These are phyloP conservation scores for Colletotrichum sp. DNA, from an alignment of 2,329 filamentous ascomycete species.

Conservation along the genomic window DNA sequence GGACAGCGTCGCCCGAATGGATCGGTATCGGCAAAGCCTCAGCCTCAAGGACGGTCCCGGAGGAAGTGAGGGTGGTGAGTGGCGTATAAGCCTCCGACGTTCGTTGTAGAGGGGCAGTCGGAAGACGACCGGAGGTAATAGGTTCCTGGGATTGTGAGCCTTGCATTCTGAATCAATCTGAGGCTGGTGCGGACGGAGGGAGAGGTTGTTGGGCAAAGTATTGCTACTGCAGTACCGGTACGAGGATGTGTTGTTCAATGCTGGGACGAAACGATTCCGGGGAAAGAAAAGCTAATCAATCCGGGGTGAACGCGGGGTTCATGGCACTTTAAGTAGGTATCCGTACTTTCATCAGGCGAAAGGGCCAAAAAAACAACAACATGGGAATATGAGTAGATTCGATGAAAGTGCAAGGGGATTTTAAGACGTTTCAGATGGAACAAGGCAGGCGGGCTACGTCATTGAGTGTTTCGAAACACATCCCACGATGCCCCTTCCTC, in stretches of 20 bases:
- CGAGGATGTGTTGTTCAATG: background rate
- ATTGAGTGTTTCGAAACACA: constrained; percentile 21
- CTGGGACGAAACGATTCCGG: background rate
- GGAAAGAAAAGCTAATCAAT: background rate
- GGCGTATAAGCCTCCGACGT: background rate
- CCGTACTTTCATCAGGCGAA: background rate
- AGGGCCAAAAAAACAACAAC: background rate
- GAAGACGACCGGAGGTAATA: background rate
- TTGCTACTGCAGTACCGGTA: background rate
- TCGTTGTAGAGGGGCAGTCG: background rate
- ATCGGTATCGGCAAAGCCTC: background rate
- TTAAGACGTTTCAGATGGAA: background rate
- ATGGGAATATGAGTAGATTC: background rate
- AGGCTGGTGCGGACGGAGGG: background rate
- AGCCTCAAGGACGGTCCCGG: background rate
- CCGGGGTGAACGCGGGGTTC: background rate
- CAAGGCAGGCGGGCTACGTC: background rate
- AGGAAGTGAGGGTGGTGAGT: background rate
- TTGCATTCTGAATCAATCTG: background rate
- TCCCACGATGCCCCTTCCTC: constrained; percentile 20
- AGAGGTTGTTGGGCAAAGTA: background rate
- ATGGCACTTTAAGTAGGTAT: background rate
- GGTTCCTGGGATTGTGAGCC: background rate
- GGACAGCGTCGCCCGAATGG: background rate
- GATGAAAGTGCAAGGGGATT: background rate